Percentiles rank a stretch among this genome's conserved stretches.
Evolutionary conservation across 2,329 filamentous ascomycete species (phyloP).

Genomic region (Endothia cerciana): DNA sequence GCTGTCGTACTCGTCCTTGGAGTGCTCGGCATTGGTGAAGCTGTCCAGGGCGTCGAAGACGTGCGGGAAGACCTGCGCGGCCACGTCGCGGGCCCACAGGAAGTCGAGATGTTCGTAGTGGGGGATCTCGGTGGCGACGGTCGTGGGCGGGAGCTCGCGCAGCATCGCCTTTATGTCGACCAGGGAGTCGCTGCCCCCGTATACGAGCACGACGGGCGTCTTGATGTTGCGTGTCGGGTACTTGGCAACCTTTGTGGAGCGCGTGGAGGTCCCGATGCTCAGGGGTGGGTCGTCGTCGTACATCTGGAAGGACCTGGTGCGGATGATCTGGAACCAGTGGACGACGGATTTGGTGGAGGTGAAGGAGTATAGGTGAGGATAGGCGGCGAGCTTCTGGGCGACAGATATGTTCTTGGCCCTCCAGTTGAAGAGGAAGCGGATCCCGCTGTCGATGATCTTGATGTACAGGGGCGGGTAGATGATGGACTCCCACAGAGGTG

Average conservation of each 20-base stretch:
- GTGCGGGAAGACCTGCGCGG: slow-evolving; percentile 83
- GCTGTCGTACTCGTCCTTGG: slow-evolving; percentile 62
- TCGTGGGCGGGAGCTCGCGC: slow-evolving; percentile 81
- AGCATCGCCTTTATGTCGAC: slow-evolving; percentile 95
- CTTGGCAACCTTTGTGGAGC: slow-evolving; percentile 94
- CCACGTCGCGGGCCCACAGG: slow-evolving; percentile 86
- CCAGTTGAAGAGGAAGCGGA: slow-evolving; percentile 90
- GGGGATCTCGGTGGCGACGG: slow-evolving; percentile 81
- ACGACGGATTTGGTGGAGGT: slow-evolving; percentile 97
- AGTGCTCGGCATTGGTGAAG: slow-evolving; percentile 63
- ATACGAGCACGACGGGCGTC: slow-evolving; percentile 90
- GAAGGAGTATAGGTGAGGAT: slow-evolving; percentile 94
- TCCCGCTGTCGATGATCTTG: slow-evolving; percentile 79
- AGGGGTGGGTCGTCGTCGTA: slow-evolving; percentile 92
- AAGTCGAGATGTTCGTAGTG: slow-evolving; percentile 98
- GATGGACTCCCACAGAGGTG: slow-evolving; percentile 96
- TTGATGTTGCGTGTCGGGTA: slow-evolving; percentile 98
- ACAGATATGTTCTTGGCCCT: slow-evolving; percentile 79
- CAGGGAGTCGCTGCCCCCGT: slow-evolving; percentile 90
- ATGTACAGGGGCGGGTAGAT: slow-evolving; percentile 94
- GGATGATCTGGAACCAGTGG: slow-evolving; percentile 99
- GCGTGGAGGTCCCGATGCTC: slow-evolving; percentile 63
- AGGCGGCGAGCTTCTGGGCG: slow-evolving; percentile 91
- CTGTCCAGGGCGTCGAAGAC: slow-evolving; percentile 87
- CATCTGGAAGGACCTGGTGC: slow-evolving; percentile 96